Conservation (phyloP, 1,284 basidiomycete species). For the Ganoderma lucidum region DNA sequence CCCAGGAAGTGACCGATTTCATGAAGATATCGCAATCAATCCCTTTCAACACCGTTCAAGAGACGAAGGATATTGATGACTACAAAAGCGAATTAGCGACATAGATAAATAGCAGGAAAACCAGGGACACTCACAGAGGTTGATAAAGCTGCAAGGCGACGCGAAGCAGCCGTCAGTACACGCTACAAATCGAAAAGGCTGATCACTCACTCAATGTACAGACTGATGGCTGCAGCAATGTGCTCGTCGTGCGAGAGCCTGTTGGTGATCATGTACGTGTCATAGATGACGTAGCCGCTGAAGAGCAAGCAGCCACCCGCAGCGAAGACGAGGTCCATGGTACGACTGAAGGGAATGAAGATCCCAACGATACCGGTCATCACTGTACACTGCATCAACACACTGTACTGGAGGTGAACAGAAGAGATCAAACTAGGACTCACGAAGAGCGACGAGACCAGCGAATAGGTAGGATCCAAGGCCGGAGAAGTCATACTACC, state of each 20-base stretch:
- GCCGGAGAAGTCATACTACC: slow-evolving; percentile 86
- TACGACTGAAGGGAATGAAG: slow-evolving; percentile 82
- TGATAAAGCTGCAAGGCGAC: slow-evolving; percentile 39
- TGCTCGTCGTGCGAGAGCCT: slow-evolving; percentile 88
- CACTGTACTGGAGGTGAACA: slow-evolving; percentile 2
- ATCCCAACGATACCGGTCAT: slow-evolving; percentile 81
- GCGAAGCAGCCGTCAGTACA: slow-evolving; percentile 5
- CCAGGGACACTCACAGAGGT: slow-evolving; percentile 40
- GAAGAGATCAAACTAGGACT: slow-evolving; percentile 33
- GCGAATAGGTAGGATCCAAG: slow-evolving; percentile 88
- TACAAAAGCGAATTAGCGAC: slow-evolving; percentile 20
- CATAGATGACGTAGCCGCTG: slow-evolving; percentile 86
- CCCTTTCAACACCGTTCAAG: slow-evolving; percentile 39
- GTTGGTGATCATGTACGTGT: slow-evolving; percentile 86
- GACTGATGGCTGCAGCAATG: slow-evolving; percentile 85
- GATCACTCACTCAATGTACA: slow-evolving; percentile 82
- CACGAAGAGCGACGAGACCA: slow-evolving; percentile 75
- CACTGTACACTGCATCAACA: slow-evolving; percentile 48
- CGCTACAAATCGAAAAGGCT: slow-evolving; percentile 40
- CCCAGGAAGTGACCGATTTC: background rate
- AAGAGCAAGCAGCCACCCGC: slow-evolving; percentile 83
- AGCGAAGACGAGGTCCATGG: slow-evolving; percentile 83
- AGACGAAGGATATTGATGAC: slow-evolving; percentile 46
- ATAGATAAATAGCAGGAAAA: background rate
- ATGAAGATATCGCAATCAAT: slow-evolving; percentile 18